Base-by-base conservation (phyloP, 805 yeast species). In the Huiozyma sinensis region DNA sequence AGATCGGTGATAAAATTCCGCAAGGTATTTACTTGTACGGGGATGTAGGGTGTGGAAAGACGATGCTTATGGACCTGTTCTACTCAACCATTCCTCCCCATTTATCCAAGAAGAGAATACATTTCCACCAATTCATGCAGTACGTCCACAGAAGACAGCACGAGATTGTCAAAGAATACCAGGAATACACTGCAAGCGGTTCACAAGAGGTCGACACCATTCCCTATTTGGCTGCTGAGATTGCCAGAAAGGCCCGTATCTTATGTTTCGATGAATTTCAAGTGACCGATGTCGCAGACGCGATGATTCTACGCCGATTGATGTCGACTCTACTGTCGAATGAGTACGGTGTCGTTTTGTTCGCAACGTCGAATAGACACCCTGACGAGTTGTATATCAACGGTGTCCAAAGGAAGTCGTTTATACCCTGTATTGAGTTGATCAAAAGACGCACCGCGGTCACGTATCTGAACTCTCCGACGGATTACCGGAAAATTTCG, bases 251-350 rank as follows among this genome's bases (percentile, higher is more conserved):
- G 41, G 73, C 92, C 4, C 81, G 90, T 1, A 78, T 92, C 1
- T 63, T 92, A 47, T 92, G 98, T 63, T 86, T 92, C 60, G 98
- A 92, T 65, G 98, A 92, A 66, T 90, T 92, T 59, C 97, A 92
- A 65, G 98, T 92, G 37, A 87, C 95, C 0, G 98, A 92, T 62
- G 97, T 92, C 30, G 98, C 97, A 0, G 98, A 92, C 64, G 98
- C 98, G 2, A 92, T 92, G 97, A 71, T 92, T 32, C 70, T 92
- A 37, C 76, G 98, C 50, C 71, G 96, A 41, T 67, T 89, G 35
- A 57, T 86, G 36, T 75, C 77, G 54, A 63, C 77, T 34, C 70
- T 85, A n/a, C 65, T 89, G 45, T 75, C 82, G 39, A 76, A 80
- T 0, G 76, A 81, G 42, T 82, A 83, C 56, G 97, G 97, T 0